phyloP scores from a whole-genome alignment of 495 filamentous ascomycete species.

The Paragyromitra xinjiangensis region DNA sequence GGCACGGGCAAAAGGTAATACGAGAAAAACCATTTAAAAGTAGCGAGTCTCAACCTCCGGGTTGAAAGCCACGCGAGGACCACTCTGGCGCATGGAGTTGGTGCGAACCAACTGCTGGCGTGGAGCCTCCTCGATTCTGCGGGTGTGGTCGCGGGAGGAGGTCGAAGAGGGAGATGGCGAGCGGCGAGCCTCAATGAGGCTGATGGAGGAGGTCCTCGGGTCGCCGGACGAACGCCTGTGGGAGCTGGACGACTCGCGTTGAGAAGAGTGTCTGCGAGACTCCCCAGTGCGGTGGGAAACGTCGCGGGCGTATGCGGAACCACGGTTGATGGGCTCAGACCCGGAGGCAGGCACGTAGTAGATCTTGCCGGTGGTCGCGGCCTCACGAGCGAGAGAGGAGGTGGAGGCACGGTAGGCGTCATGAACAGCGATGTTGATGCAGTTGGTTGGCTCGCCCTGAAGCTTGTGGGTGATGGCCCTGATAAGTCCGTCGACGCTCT shows the following conservation, averaged over 20 bases:
- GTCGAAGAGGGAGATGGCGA: slow-evolving; percentile 29
- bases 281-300: slow-evolving; percentile 44
- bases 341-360: slow-evolving; percentile 30
- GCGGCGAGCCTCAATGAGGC: slow-evolving; percentile 21
- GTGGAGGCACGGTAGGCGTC: slow-evolving; percentile 23
- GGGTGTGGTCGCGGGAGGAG: slow-evolving; percentile 18
- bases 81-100: slow-evolving; percentile 32
- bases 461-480: slow-evolving; percentile 49
- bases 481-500: slow-evolving; percentile 45
- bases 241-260: not conserved
- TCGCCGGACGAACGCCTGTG: slow-evolving; percentile 22
- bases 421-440: slow-evolving; percentile 35
- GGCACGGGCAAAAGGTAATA: not conserved
- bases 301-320: slow-evolving; percentile 41
- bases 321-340: slow-evolving; percentile 36
- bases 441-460: slow-evolving; percentile 44
- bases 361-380: slow-evolving; percentile 36
- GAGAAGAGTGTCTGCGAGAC: slow-evolving; percentile 27
- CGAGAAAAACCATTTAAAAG: slow-evolving; percentile 36
- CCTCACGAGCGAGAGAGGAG: slow-evolving; percentile 22
- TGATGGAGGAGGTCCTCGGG: slow-evolving; percentile 39
- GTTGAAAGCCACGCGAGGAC: slow-evolving; percentile 49
- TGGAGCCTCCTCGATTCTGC: slow-evolving; percentile 17
- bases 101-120: slow-evolving; percentile 29
- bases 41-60: slow-evolving; percentile 52